Evolutionary conservation across 345 rosid species (phyloP).

Genomic region (Arabidopsis arenosa): DNA sequence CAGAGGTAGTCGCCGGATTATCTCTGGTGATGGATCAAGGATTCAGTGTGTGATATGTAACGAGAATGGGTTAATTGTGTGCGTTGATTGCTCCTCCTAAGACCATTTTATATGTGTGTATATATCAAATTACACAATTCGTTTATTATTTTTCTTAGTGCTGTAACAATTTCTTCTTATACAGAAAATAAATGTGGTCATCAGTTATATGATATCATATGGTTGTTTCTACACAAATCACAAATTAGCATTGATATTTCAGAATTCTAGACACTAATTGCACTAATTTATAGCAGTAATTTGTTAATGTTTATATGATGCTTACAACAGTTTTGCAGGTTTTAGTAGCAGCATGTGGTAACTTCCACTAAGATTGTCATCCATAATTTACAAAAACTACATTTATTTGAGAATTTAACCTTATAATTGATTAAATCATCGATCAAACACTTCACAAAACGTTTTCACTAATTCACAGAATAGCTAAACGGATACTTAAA

Average conservation of each 20-base stretch:
- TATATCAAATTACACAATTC: background rate
- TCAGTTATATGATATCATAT: background rate
- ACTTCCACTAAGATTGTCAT: background rate
- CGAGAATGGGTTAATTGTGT: conserved; percentile 82
- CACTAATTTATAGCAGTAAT: background rate
- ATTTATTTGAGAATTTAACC: background rate
- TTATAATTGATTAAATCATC: background rate
- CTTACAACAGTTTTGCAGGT: background rate
- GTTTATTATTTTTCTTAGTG: conserved; percentile 6
- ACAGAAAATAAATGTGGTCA: background rate
- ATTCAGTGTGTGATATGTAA: conserved; percentile 68
- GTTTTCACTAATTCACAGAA: background rate
- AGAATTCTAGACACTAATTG: background rate
- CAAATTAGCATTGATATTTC: background rate
- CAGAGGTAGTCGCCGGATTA: conserved; percentile 68
- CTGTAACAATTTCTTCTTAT: background rate
- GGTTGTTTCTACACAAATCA: background rate
- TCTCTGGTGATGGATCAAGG: conserved; percentile 44
- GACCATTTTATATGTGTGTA: conserved; percentile 4
- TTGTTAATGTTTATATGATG: background rate
- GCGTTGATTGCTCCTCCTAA: conserved; percentile 65
- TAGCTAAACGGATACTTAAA: background rate
- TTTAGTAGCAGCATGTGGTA: background rate
- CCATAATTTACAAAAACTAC: background rate
- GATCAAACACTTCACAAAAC: background rate